A percentile compares a stretch with the other conserved stretches of the same genome.
phyloP scores from a whole-genome alignment of 805 yeast species.

The Kluyveromyces dobzhanskii region DNA sequence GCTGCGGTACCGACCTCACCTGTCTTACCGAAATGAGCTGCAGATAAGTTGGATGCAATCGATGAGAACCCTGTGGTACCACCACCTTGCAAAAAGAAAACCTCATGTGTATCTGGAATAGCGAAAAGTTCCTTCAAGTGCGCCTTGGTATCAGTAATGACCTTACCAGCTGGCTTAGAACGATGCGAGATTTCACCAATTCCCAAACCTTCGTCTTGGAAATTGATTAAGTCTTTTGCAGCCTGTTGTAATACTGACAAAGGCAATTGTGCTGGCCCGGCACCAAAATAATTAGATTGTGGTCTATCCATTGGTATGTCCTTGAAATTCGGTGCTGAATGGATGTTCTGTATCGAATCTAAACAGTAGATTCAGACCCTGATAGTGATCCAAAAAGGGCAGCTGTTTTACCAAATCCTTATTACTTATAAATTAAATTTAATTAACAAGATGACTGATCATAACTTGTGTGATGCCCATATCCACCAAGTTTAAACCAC shows the following conservation, averaged over 20 bases:
- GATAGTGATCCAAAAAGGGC: too few species aligned
- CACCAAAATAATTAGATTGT: conserved; percentile 83
- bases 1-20: conserved; percentile 76
- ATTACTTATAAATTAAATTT: too few species aligned
- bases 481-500: too few species aligned
- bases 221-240: conserved; percentile 72
- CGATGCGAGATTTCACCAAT: conserved; percentile 96
- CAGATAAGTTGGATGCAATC: conserved; percentile 71
- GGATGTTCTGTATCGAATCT: too few species aligned
- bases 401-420: too few species aligned
- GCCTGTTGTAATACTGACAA: conserved; percentile 79
- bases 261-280: conserved; percentile 97
- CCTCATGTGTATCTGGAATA: conserved; percentile 90
- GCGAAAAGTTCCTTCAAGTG: conserved; percentile 54
- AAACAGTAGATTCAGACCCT: too few species aligned
- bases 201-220: conserved; percentile 66
- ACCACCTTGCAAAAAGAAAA: conserved; percentile 94
- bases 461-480: too few species aligned
- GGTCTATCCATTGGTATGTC: conserved; percentile 42
- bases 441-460: too few species aligned
- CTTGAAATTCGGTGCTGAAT: too few species aligned
- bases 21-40: conserved; percentile 60
- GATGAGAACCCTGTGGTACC: conserved; percentile 95
- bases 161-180: conserved; percentile 67
- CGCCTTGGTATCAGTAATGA: conserved; percentile 69